Conservation (phyloP, 495 filamentous ascomycete genomes). For the Hyaloscypha bicolor region DNA sequence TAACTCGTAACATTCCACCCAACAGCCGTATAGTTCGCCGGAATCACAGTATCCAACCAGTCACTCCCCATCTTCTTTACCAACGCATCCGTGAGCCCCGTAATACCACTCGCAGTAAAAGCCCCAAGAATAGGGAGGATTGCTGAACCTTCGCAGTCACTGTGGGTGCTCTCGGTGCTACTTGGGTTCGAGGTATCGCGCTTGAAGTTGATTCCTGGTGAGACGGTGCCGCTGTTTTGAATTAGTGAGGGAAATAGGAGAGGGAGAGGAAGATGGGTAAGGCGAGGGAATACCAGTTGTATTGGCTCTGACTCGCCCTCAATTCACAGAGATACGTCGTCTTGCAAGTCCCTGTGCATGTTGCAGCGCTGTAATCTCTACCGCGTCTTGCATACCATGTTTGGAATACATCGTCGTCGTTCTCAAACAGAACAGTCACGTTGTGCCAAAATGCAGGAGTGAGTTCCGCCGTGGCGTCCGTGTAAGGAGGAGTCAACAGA, state of each 20-base stretch:
- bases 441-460: constrained; percentile 62
- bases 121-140: constrained; percentile 17
- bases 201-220: constrained; percentile 19
- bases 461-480: constrained; percentile 42
- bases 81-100: constrained; percentile 4
- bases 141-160: constrained; percentile 21
- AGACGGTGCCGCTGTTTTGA: constrained; percentile 12
- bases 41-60: constrained; percentile 14
- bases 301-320: constrained; percentile 36
- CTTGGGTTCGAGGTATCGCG: not conserved
- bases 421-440: constrained; percentile 49
- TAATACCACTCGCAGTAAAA: constrained; percentile 9
- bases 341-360: constrained; percentile 42
- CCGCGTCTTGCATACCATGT: constrained; percentile 42
- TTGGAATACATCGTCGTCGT: constrained; percentile 40
- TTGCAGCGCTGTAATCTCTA: constrained; percentile 39
- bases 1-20: constrained; percentile 16
- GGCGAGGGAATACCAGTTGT: constrained; percentile 19
- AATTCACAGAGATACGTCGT: constrained; percentile 44
- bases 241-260: not conserved
- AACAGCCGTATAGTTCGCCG: constrained; percentile 19
- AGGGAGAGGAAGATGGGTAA: not conserved
- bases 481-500: constrained; percentile 43
- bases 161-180: constrained; percentile 1
- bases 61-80: not conserved